phyloP scores from a whole-genome alignment of 2,329 filamentous ascomycete species.

The Pseudogymnoascus pannorum region DNA sequence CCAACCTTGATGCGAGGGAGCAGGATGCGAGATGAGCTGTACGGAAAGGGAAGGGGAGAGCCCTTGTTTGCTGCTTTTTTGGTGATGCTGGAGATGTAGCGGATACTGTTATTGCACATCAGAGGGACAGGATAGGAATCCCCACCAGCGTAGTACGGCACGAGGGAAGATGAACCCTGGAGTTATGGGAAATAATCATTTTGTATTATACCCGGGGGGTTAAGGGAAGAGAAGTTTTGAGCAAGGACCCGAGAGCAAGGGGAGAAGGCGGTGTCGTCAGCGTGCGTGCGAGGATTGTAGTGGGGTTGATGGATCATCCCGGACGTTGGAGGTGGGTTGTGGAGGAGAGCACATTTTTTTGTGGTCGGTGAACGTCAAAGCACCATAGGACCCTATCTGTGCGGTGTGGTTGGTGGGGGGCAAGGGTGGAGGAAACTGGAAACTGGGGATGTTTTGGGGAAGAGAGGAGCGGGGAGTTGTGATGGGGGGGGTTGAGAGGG shows the following conservation, averaged over 20 bases:
- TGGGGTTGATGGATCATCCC: slow-evolving; percentile 1
- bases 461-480: background rate
- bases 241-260: background rate
- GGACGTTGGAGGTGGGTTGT: slow-evolving; percentile 1
- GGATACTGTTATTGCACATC: background rate
- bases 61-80: background rate
- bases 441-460: slow-evolving; percentile 1
- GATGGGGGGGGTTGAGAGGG: background rate
- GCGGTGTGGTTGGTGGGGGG: background rate
- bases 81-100: background rate
- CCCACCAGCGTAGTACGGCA: background rate
- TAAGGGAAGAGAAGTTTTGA: background rate
- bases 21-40: background rate
- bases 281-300: slow-evolving; percentile 6
- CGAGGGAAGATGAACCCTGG: slow-evolving; percentile 1
- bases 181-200: background rate
- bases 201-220: slow-evolving; percentile 1
- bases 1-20: background rate
- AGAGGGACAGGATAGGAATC: background rate
- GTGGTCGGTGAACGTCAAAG: slow-evolving; percentile 6
- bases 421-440: background rate
- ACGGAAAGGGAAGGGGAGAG: background rate
- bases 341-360: slow-evolving; percentile 5
- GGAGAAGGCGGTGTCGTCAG: slow-evolving; percentile 7
- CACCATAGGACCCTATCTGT: background rate